Evolutionary conservation across 2,329 filamentous ascomycete species (phyloP).

Genomic region (Fusarium sororula): DNA sequence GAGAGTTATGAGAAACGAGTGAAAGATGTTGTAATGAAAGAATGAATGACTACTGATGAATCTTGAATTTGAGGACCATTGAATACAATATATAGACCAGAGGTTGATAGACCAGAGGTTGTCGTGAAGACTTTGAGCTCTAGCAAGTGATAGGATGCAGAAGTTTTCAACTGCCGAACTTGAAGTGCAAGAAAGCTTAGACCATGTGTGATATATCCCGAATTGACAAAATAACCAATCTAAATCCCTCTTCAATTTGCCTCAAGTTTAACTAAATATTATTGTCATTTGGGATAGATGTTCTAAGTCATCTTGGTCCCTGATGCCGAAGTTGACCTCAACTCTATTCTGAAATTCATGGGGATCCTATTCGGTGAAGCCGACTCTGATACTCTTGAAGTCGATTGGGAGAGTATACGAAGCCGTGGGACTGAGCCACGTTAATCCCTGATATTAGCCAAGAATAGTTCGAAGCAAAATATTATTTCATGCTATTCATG

Average conservation of each 20-base stretch:
- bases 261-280: fast-evolving
- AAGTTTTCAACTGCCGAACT: background rate
- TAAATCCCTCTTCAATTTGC: too few species aligned
- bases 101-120: background rate
- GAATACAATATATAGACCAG: background rate
- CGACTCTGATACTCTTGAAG: background rate
- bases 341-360: background rate
- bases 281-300: fast-evolving
- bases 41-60: background rate
- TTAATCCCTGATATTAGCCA: background rate
- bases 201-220: background rate
- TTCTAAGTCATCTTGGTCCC: background rate
- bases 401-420: background rate
- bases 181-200: background rate
- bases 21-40: background rate
- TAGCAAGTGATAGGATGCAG: background rate
- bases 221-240: background rate
- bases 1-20: background rate
- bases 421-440: too few species aligned
- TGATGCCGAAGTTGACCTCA: background rate
- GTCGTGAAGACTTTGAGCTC: background rate
- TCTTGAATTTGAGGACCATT: background rate
- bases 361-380: background rate
- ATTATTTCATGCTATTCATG: fast-evolving
- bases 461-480: background rate